Evolutionary conservation across 306 rosid species (phyloP).

Genomic region (Luffa aegyptiaca): DNA sequence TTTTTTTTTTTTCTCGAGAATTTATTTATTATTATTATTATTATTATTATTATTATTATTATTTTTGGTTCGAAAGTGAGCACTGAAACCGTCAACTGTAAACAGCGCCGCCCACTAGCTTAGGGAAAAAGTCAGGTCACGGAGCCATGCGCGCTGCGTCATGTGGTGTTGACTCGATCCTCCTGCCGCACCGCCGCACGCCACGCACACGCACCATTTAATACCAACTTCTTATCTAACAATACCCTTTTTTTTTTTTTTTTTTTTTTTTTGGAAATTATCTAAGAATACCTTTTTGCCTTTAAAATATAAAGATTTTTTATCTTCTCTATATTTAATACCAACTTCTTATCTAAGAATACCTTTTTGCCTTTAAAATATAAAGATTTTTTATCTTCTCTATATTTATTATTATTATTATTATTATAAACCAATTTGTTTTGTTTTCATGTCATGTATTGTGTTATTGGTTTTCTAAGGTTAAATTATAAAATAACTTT

Average conservation of each 20-base stretch:
- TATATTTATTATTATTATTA: too few relatives aligned
- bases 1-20: too few relatives aligned
- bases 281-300: too few relatives aligned
- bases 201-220: constrained; percentile 3
- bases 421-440: neutral
- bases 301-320: too few relatives aligned
- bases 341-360: neutral
- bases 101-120: neutral
- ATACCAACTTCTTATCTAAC: neutral
- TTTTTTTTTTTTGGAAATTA: too few relatives aligned
- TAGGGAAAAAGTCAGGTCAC: neutral
- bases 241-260: neutral
- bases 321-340: too few relatives aligned
- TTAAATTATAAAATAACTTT: too few relatives aligned
- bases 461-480: neutral
- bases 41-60: too few relatives aligned
- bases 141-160: neutral
- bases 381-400: neutral
- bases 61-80: neutral
- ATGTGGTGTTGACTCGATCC: neutral
- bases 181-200: constrained; percentile 11
- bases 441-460: neutral
- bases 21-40: too few relatives aligned
- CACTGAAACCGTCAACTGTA: neutral
- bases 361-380: neutral